Evolutionary conservation across 345 rosid genomes (phyloP), one percentile per base, ranked within the genome.

Genomic region (Camelina sativa): DNA sequence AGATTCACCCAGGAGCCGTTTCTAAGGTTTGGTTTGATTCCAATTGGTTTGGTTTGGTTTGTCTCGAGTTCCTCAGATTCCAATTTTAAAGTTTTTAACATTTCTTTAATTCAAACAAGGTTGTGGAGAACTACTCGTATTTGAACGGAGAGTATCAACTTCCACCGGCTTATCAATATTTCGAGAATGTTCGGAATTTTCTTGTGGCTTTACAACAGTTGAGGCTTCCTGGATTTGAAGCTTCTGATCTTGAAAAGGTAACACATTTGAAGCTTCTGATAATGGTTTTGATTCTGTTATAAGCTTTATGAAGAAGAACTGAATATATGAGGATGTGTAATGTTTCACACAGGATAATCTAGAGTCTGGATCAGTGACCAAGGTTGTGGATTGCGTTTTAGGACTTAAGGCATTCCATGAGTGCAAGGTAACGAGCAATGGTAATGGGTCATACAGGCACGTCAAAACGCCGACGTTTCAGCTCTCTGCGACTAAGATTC

Each of bases 241-340:
- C 98, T 82, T 88, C 95, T 76, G 96, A 91, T 88, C 89, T 94
- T 20, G 97, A 90, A 78, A 94, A 91, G 91, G 98, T 89, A 78
- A 78, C 28, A 38, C 28, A 34, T 50, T 73, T n/a, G n/a, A n/a
- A n/a, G n/a, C n/a, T n/a, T n/a, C n/a, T n/a, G n/a, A n/a, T n/a
- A n/a, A 15, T 65, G 47, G 20, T 54, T 43, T 69, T 34, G 9
- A 12, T 11, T 69, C 5, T 62, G 47, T 32, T 11, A 55, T 41
- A 28, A 28, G 65, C 11, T 65, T 2, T 56, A 25, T 25, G 28
- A 25, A 25, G 19, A 38, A 8, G 62, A 67, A 64, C 35, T 70
- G 20, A 82, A 7, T 56, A 8, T 56, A 12, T 76, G 48, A 11
- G 40, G 59, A 2, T 74, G 4, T 76, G 37, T 34, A 10, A 43